phyloP scores from a whole-genome alignment of 768 basidiomycete species.

The Pisolithus marmoratus region DNA sequence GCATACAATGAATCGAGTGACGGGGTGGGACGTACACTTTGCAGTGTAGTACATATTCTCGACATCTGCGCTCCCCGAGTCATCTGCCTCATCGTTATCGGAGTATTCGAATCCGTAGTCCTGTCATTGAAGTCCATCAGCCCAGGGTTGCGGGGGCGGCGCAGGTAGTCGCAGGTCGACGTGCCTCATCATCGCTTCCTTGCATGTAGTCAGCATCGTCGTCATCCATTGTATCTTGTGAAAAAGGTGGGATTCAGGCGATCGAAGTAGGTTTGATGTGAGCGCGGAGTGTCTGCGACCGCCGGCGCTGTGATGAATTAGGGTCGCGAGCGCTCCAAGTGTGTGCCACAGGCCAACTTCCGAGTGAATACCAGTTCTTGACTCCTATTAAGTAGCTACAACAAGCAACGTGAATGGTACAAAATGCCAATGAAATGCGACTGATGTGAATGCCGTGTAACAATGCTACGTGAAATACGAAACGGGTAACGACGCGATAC shows the following conservation, averaged over 20 bases:
- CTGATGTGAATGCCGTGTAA: neutral
- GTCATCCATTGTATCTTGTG: constrained; percentile 61
- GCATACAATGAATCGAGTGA: neutral
- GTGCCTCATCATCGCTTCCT: constrained; percentile 79
- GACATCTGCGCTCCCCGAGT: constrained; percentile 77
- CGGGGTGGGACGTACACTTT: constrained; percentile 61
- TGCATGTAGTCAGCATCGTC: constrained; percentile 95
- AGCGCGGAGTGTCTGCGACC: neutral
- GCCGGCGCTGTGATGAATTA: neutral
- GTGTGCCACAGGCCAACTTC: neutral
- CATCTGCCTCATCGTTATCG: constrained; percentile 79
- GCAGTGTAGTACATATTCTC: constrained; percentile 99
- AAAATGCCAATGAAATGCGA: neutral
- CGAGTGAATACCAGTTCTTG: too few species aligned
- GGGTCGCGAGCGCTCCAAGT: neutral
- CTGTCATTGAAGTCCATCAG: constrained; percentile 32
- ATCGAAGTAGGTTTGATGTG: neutral
- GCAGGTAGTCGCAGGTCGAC: constrained; percentile 2
- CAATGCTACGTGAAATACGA: neutral
- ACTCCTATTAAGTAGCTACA: too few species aligned
- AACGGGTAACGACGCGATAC: neutral
- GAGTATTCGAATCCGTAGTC: constrained; percentile 98
- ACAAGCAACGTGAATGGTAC: too few species aligned
- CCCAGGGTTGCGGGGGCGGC: neutral
- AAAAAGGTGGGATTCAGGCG: neutral